Percentiles rank a stretch among this genome's conserved stretches.
Conservation (phyloP, 495 filamentous ascomycete species). For the Beverwykella pulmonaria region DNA sequence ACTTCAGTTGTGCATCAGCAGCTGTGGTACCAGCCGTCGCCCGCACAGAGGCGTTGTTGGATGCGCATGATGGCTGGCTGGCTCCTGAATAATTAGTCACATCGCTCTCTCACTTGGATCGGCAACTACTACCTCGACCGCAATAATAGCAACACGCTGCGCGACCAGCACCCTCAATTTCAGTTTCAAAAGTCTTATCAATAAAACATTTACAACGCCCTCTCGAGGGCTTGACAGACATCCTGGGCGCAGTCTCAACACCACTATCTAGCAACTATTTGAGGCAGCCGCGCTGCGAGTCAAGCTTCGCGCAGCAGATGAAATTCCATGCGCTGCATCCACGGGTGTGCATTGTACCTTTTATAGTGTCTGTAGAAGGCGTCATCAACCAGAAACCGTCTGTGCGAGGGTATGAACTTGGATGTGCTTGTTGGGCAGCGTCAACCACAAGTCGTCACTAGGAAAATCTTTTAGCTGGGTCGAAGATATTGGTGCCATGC, state of each 20-base stretch:
- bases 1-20: too few species aligned
- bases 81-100: neutral
- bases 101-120: neutral
- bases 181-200: neutral
- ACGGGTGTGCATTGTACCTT: neutral
- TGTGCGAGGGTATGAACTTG: neutral
- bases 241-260: too few species aligned
- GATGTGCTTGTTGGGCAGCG: neutral
- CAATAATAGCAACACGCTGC: neutral
- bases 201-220: neutral
- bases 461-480: neutral
- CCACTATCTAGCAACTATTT: too few species aligned
- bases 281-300: too few species aligned
- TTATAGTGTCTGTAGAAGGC: neutral
- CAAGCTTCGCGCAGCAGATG: neutral
- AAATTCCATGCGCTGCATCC: neutral
- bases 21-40: neutral
- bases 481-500: too few species aligned
- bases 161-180: neutral
- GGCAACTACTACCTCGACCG: neutral
- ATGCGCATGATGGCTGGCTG: neutral
- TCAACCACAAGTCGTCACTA: neutral
- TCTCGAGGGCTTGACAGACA: neutral
- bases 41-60: neutral
- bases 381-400: neutral